Percentiles rank a stretch among this genome's conserved stretches.
Evolutionary conservation across 2,329 filamentous ascomycete species (phyloP).

Genomic region (Penicillium concentricum): DNA sequence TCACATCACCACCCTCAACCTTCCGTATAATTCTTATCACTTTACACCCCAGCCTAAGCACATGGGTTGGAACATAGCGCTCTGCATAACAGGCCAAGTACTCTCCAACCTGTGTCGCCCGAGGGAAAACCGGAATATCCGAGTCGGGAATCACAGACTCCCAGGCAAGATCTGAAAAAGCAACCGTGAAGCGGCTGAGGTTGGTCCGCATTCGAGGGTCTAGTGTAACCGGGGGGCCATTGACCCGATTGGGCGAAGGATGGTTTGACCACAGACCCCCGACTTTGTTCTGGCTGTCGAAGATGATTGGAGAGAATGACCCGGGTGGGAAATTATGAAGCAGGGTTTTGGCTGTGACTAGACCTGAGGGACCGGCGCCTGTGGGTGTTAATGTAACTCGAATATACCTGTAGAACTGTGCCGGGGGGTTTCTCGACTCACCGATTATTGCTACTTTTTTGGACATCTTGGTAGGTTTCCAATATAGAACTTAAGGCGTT

Average conservation of each 20-base stretch:
- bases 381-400: conserved; percentile 2
- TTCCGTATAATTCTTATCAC: conserved; percentile 33
- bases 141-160: conserved; percentile 43
- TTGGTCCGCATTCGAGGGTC: conserved; percentile 63
- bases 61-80: conserved; percentile 53
- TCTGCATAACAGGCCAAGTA: conserved; percentile 68
- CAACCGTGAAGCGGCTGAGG: conserved; percentile 72
- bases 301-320: conserved; percentile 67
- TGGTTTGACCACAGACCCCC: conserved; percentile 75
- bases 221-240: conserved; percentile 36
- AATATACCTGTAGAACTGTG: not conserved
- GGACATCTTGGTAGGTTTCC: conserved; percentile 9
- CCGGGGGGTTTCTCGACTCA: conserved; percentile 19
- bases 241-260: not conserved
- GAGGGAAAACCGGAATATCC: conserved; percentile 64
- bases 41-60: conserved; percentile 51
- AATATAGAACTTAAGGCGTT: not conserved
- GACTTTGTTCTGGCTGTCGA: conserved; percentile 64
- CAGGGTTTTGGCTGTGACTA: conserved; percentile 71
- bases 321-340: conserved; percentile 56
- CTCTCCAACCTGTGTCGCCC: conserved; percentile 71
- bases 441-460: conserved; percentile 57
- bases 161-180: conserved; percentile 66
- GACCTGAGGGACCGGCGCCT: conserved; percentile 69
- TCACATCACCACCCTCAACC: conserved; percentile 21